Base-by-base conservation (phyloP, 768 basidiomycete species). In the Auricularia cornea region DNA sequence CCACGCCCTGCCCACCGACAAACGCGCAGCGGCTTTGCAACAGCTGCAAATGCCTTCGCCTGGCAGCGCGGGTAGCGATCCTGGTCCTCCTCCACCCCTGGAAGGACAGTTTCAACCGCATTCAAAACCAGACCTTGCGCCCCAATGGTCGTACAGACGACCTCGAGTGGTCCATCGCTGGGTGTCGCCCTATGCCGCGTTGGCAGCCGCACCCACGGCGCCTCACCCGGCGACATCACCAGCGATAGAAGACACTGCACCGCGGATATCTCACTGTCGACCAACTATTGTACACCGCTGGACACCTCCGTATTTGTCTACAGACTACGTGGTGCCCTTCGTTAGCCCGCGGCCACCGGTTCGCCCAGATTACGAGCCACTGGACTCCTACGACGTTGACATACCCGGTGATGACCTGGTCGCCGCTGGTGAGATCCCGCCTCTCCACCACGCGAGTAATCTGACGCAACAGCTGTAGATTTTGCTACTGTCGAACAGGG, bases 221-320 rank as follows among this genome's bases (percentile, higher is more conserved):
- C 35, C 35, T n/a, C n/a, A n/a, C n/a, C n/a, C n/a, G n/a, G n/a
- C n/a, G n/a, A n/a, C n/a, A n/a, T n/a, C n/a, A n/a, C n/a, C n/a
- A n/a, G n/a, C n/a, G 16, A 56, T 1, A 65, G 69, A 35, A 56
- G 61, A 18, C 59, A 59, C 30, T 68, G 84, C 56, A 74, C 75
- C 11, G 32, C 62, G 29, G 28, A 59, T 23, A 32, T 44, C 65
- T 35, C 68, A 74, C 65, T 72, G 71, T 41, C 70, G 66, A 64
- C 72, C 71, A 60, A 67, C 75, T 65, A 70, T 68, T 18, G 20
- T 48, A 5, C 44, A 48, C 20, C 44, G 44, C 44, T 48, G 44
- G 44, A 18, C 20, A 23, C 23, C 44, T 48, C 44, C 44, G 44
- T 48, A 48, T 48, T 20, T 48, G 10, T 6, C 23, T 23, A 18